Evolutionary conservation across 2,329 filamentous ascomycete species (phyloP).

Genomic region (Exophiala oligosperma): DNA sequence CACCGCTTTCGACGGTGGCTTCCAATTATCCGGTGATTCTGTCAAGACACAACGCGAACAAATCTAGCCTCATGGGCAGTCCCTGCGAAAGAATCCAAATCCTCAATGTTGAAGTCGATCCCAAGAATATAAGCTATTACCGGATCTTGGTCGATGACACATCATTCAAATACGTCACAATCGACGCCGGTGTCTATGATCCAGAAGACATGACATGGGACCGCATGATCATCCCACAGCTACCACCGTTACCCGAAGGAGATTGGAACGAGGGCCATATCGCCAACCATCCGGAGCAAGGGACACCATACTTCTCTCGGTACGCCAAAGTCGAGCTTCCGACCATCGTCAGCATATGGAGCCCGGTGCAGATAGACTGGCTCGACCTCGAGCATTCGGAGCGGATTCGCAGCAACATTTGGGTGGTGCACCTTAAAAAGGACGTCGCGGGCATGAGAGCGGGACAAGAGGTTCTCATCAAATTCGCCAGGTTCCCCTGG

Average conservation of each 20-base stretch:
- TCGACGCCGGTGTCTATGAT: not conserved
- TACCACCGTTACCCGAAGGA: slow-evolving; percentile 5
- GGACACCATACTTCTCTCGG: not conserved
- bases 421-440: not conserved
- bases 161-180: not conserved
- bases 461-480: not conserved
- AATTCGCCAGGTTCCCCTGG: not conserved
- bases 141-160: not conserved
- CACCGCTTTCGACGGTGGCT: too few species aligned
- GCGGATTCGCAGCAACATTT: not conserved
- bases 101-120: not conserved
- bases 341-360: not conserved
- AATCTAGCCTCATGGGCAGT: too few species aligned
- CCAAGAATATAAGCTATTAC: not conserved
- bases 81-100: not conserved
- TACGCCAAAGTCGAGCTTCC: slow-evolving; percentile 2
- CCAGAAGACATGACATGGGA: slow-evolving; percentile 1
- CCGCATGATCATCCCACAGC: not conserved
- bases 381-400: not conserved
- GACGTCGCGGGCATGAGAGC: not conserved
- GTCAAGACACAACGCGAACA: too few species aligned
- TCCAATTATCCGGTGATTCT: too few species aligned
- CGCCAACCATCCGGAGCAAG: slow-evolving; percentile 1
- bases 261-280: slow-evolving; percentile 6
- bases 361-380: not conserved